These are phyloP conservation scores for Candida sanyaensis DNA, from an alignment of 1,139 yeast genomes.

Conservation along the genomic window DNA sequence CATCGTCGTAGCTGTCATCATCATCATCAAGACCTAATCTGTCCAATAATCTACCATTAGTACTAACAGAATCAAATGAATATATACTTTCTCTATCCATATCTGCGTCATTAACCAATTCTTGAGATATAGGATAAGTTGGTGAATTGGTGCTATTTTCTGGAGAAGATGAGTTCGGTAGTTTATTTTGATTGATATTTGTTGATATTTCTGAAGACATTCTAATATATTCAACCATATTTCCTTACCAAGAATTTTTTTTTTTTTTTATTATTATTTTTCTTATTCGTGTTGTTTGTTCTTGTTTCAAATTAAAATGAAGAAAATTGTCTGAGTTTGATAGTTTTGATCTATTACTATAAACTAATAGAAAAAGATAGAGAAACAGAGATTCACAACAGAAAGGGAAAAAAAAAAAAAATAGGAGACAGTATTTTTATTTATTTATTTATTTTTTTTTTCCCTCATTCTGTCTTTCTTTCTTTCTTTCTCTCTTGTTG, in stretches of 20 bases:
- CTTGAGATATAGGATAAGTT: conserved; percentile 1
- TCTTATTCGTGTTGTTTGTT: neutral
- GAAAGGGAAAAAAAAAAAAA: too few relatives aligned
- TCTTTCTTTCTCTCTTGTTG: too few relatives aligned
- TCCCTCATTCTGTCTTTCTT: too few relatives aligned
- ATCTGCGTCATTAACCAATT: conserved; percentile 2
- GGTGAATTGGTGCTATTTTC: neutral
- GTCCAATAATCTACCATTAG: conserved; percentile 45
- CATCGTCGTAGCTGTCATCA: conserved; percentile 16
- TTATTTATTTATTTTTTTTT: too few relatives aligned
- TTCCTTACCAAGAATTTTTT: neutral
- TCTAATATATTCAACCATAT: neutral
- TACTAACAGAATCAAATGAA: conserved; percentile 48
- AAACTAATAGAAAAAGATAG: neutral
- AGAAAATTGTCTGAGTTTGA: neutral
- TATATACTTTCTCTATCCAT: conserved; percentile 25
- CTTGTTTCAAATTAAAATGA: neutral
- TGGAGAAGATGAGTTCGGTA: neutral
- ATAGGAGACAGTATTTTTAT: too few relatives aligned
- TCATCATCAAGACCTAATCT: conserved; percentile 35
- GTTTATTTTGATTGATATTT: neutral
- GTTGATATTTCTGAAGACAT: neutral
- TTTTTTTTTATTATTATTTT: too few relatives aligned
- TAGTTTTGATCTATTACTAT: neutral
- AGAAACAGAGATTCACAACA: neutral